Evolutionary conservation across 2,329 filamentous ascomycete genomes (phyloP).

Genomic region (Penicillium crustosum): DNA sequence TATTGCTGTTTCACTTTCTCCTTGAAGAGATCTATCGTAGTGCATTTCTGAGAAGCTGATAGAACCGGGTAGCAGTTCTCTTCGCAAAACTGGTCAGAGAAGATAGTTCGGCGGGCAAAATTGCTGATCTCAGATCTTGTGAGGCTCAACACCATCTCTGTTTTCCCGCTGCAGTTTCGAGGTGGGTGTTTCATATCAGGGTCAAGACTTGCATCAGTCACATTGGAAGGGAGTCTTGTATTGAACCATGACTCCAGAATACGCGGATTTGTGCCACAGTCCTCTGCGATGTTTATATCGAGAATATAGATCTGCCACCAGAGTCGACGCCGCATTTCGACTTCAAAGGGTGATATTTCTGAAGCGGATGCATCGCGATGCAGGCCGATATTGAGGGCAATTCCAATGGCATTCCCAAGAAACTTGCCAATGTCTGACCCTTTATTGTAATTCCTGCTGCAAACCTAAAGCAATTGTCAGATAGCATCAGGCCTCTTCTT

Average conservation of each 20-base stretch:
- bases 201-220: conserved; percentile 17
- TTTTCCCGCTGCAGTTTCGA: conserved; percentile 4
- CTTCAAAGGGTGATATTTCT: conserved; percentile 16
- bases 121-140: conserved; percentile 19
- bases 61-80: conserved; percentile 20
- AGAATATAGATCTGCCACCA: conserved; percentile 4
- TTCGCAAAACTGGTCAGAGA: conserved; percentile 20
- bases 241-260: conserved; percentile 16
- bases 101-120: conserved; percentile 23
- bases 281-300: conserved; percentile 5
- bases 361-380: conserved; percentile 11
- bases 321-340: conserved; percentile 16
- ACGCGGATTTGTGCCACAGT: conserved; percentile 8
- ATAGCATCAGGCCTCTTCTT: not conserved
- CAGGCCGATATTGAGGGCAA: conserved; percentile 16
- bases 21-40: conserved; percentile 20
- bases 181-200: conserved; percentile 11
- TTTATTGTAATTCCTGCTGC: conserved; percentile 13
- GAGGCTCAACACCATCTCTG: conserved; percentile 29
- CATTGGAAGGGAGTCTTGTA: conserved; percentile 18
- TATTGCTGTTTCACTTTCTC: conserved; percentile 12
- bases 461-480: conserved; percentile 12
- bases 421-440: conserved; percentile 13
- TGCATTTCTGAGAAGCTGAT: conserved; percentile 15
- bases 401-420: conserved; percentile 12